Evolutionary conservation across 352 stramenopile genomes (phyloP), one percentile per base, ranked within the genome.

Genomic region (Pythium dissimile): DNA sequence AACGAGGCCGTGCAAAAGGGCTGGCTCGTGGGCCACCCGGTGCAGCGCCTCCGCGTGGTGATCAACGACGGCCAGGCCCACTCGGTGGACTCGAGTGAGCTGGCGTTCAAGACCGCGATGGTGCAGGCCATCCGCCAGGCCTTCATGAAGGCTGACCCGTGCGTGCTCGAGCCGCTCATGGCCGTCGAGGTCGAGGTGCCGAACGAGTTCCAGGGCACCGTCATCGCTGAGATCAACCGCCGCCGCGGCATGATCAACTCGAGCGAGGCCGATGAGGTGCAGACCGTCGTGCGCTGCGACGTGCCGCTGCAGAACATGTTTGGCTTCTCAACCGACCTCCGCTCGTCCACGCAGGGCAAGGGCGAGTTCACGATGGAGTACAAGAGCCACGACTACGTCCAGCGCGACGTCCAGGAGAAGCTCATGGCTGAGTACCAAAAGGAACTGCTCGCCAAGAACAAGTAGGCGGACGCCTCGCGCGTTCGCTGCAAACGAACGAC

Each of bases 341-440:
- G 96, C 46, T 98, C 94, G 64, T 87, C 92, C 21, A 98, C 95
- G 52, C 94, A 98, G 77, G 96, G 94, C 61, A 98, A 99, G 83
- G 97, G 97, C 61, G 97, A 99, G 77, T 99, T 99, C 72, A 98
- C 95, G 24, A 99, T 99, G 97, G 97, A 99, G 77, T 99, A 99
- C 89, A 97, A 98, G 67, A 91, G 92, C 15, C 96, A 99, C 76
- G 85, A 86, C 53, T 72, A 95, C 43, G 96, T 99, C 31, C 86
- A 89, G 54, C 82, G 82, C 62, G 92, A 98, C 71, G 76, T 90
- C 44, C 94, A 98, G 80, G 90, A 98, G 56, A 95, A 98, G 59
- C 80, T 99, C 50, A 81, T 98, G 69, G 85, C 84, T 30, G 95
- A 98, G 68, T 96, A 98, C 77, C 82, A 92, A 58, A 92, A 97